Evolutionary conservation across 768 basidiomycete genomes (phyloP), one percentile per base, ranked within the genome.

Genomic region (Lyophyllum shimeji): DNA sequence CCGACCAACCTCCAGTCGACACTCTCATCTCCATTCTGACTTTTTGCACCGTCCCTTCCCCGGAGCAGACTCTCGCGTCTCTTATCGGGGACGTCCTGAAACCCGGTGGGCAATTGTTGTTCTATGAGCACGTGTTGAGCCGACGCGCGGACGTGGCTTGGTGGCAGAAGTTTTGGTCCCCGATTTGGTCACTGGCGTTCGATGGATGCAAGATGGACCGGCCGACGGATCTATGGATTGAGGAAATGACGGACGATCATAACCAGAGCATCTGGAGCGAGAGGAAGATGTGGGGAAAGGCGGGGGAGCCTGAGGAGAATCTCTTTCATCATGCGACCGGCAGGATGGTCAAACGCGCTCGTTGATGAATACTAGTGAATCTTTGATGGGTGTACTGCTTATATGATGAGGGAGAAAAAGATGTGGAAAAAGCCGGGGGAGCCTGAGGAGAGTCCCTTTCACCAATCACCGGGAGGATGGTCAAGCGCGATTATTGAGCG

Each of bases 121-220:
- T 84, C 62, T 85, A 83, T 57, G 90, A 92, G 67, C 90, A 92
- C 58, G 86, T 91, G 9, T 69, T 76, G 50, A 86, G 78, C 60
- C 79, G 74, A 1, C 67, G 69, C 0, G 50, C 62, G 7, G 82
- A 86, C 57, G 80, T 89, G 2, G 80, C 80, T 7, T 82, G 83
- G 81, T 90, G 88, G 87, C 90, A 92, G 67, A 58, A 74, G 0
- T 76, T 88, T 47, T 90, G 88, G 89, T 77, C 85, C 1, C 89
- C 89, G 0, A 5, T 90, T 3, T 92, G 90, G 90, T 64, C 65
- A 5, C 39, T 75, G 0, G 68, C 72, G 1, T 83, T 86, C 52
- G 86, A 83, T 60, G 88, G 89, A 13, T 90, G 89, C 62, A 72
- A 72, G 56, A 61, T 90, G 40, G 85, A 88, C 59, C 73, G 83